A percentile compares a stretch with the other conserved stretches of the same genome.
Conservation (phyloP, 805 yeast species). For the Candida succiphila region DNA sequence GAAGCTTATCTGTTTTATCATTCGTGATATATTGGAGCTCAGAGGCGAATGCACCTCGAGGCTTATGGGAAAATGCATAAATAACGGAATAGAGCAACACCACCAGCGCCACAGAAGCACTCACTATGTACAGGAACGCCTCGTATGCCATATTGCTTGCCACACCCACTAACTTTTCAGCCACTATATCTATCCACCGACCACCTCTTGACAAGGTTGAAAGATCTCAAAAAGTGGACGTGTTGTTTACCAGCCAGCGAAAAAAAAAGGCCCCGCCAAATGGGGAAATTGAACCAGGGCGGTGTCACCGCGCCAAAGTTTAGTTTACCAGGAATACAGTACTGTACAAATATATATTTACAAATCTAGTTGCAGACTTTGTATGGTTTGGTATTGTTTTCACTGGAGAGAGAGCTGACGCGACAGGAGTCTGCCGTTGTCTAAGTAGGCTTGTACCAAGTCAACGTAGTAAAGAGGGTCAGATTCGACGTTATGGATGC, state of each 20-base stretch:
- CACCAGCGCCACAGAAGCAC: background rate
- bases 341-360: background rate
- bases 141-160: too few relatives aligned
- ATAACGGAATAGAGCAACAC: constrained; percentile 28
- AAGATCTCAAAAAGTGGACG: too few relatives aligned
- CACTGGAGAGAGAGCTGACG: constrained; percentile 22
- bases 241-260: too few relatives aligned
- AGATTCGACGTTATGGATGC: constrained; percentile 19
- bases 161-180: too few relatives aligned
- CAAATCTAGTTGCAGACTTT: background rate
- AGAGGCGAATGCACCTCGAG: constrained; percentile 41
- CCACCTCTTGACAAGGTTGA: too few relatives aligned
- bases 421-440: constrained; percentile 28
- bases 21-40: constrained; percentile 48
- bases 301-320: too few relatives aligned
- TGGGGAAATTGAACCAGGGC: too few relatives aligned
- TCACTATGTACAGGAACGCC: too few relatives aligned
- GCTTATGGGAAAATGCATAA: constrained; percentile 48
- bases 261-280: too few relatives aligned
- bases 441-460: constrained; percentile 34
- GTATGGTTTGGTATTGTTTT: too few relatives aligned
- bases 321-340: too few relatives aligned
- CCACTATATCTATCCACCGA: too few relatives aligned
- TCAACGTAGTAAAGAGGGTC: constrained; percentile 34
- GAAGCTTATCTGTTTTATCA: constrained; percentile 21